Evolutionary conservation across 805 yeast genomes (phyloP).

Genomic region (Kodamaea fukazawae): DNA sequence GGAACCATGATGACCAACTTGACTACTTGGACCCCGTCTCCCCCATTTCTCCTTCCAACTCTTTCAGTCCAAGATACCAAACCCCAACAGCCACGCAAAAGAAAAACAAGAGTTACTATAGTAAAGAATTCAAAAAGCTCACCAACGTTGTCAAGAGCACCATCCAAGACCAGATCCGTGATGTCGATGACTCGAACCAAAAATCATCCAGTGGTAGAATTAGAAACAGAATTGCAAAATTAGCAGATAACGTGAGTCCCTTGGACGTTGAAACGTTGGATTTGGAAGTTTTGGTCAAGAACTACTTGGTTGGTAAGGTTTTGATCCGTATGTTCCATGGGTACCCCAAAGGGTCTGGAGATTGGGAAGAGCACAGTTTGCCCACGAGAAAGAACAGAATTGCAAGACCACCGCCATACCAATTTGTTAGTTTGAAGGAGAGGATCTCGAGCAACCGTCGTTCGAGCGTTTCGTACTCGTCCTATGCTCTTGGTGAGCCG

Average conservation of each 20-base stretch:
- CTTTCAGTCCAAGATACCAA: slow-evolving; percentile 2
- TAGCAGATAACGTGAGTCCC: slow-evolving; percentile 34
- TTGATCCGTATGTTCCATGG: slow-evolving; percentile 34
- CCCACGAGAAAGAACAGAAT: slow-evolving; percentile 3
- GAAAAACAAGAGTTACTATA: slow-evolving; percentile 31
- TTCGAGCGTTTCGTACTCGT: neutral
- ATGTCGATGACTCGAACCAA: slow-evolving; percentile 10
- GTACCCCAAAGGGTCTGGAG: slow-evolving; percentile 1
- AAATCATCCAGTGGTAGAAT: slow-evolving; percentile 27
- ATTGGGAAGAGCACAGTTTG: slow-evolving; percentile 4
- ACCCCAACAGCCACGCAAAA: slow-evolving; percentile 10
- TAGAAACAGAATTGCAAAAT: slow-evolving; percentile 33
- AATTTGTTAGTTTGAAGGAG: slow-evolving; percentile 36
- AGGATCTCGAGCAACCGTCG: slow-evolving; percentile 19
- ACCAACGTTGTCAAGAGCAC: slow-evolving; percentile 70
- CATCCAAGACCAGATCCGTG: slow-evolving; percentile 55
- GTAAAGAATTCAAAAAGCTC: slow-evolving; percentile 47
- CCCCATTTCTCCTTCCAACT: slow-evolving; percentile 1
- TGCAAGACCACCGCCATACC: slow-evolving; percentile 14
- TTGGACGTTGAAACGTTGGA: slow-evolving; percentile 42
- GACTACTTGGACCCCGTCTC: slow-evolving; percentile 3
- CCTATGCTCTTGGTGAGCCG: slow-evolving; percentile 12
- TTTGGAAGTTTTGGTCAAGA: slow-evolving; percentile 32
- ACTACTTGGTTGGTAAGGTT: slow-evolving; percentile 32
- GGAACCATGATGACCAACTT: neutral